Percentiles rank a stretch among this genome's conserved stretches.
Evolutionary conservation across 2,329 filamentous ascomycete genomes (phyloP).

Genomic region (Capronia coronata): DNA sequence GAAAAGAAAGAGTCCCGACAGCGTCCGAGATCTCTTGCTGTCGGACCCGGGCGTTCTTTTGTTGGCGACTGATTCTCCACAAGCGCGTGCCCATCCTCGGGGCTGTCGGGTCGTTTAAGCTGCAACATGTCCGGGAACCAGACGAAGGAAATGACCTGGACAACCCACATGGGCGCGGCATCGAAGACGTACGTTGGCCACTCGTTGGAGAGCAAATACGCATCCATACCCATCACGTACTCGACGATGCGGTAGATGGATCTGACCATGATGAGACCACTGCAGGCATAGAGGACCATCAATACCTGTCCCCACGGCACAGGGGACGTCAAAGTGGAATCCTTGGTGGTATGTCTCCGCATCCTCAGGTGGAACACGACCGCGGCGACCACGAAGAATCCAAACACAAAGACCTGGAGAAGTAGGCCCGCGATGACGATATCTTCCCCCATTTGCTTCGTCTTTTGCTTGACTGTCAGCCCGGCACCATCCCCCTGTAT

Average conservation of each 20-base stretch:
- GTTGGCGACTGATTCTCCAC: too few relatives aligned
- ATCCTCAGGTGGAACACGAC: constrained; percentile 28
- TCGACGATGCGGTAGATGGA: constrained; percentile 39
- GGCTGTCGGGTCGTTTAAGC: too few relatives aligned
- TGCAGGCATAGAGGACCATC: constrained; percentile 29
- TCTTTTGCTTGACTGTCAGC: constrained; percentile 30
- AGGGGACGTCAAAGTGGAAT: constrained; percentile 21
- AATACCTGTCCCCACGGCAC: constrained; percentile 36
- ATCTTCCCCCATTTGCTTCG: constrained; percentile 10
- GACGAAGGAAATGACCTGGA: constrained; percentile 12
- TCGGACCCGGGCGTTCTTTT: too few relatives aligned
- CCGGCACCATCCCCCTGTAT: constrained; percentile 38
- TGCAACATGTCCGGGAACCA: too few relatives aligned
- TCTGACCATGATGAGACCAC: constrained; percentile 30
- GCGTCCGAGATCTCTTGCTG: too few relatives aligned
- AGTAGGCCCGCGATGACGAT: constrained; percentile 28
- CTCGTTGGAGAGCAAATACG: constrained; percentile 40
- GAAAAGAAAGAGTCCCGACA: too few relatives aligned
- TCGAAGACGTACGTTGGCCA: constrained; percentile 44
- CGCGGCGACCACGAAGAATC: constrained; percentile 28
- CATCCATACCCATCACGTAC: constrained; percentile 40
- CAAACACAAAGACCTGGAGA: constrained; percentile 30
- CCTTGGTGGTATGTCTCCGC: constrained; percentile 29
- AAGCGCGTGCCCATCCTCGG: too few relatives aligned
- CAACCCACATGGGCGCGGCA: constrained; percentile 34